These are phyloP conservation scores for Umbelopsis sp. DNA, from an alignment of 192 early-diverging fungal species.

Conservation along the genomic window DNA sequence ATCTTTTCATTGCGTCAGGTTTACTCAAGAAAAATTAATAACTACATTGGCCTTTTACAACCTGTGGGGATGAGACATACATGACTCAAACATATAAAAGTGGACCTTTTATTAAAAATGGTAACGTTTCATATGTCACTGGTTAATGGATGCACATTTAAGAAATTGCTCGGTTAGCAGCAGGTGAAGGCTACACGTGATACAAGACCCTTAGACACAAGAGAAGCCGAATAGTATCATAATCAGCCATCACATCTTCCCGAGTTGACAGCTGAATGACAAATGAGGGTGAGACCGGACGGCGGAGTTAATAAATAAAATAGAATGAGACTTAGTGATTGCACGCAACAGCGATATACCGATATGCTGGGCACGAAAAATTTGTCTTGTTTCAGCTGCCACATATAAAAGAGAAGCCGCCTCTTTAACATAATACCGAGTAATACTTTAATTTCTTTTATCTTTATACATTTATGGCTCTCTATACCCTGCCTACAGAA, in stretches of 20 bases:
- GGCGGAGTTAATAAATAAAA: neutral
- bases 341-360: neutral
- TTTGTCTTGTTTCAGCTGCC: neutral
- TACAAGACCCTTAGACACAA: neutral
- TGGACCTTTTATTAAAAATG: too few relatives aligned
- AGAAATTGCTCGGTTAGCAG: too few relatives aligned
- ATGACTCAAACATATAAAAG: too few relatives aligned
- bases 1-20: too few relatives aligned
- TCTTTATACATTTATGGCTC: neutral
- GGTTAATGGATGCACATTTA: too few relatives aligned
- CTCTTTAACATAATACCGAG: neutral
- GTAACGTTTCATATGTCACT: too few relatives aligned
- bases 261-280: neutral
- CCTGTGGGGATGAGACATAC: too few relatives aligned
- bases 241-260: neutral
- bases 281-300: slow-evolving; percentile 1
- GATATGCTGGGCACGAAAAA: neutral
- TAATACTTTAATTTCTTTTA: neutral
- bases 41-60: too few relatives aligned
- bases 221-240: neutral
- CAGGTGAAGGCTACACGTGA: neutral
- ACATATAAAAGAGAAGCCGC: neutral
- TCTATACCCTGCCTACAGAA: slow-evolving; percentile 18
- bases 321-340: neutral
- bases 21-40: too few relatives aligned